phyloP scores from a whole-genome alignment of 371 early-diverging fungal species.

The Lichtheimia hyalospora region DNA sequence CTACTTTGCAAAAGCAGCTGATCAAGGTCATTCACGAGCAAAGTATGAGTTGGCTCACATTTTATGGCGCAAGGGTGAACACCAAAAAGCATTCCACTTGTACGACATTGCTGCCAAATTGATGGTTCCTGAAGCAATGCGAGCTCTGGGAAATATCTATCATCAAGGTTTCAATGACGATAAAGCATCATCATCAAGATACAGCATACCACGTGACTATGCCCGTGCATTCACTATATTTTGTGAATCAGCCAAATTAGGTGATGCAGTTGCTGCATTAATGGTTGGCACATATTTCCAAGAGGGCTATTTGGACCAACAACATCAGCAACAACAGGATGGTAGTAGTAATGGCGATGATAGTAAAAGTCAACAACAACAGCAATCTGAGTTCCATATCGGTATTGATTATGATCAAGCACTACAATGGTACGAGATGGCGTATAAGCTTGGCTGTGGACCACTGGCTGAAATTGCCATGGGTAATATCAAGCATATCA shows the following conservation, averaged over 20 bases:
- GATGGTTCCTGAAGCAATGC: conserved; percentile 18
- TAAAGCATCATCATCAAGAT: conserved; percentile 4
- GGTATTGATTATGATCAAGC: conserved; percentile 16
- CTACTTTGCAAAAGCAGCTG: conserved; percentile 32
- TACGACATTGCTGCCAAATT: conserved; percentile 22
- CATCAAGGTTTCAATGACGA: conserved; percentile 17
- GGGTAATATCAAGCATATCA: conserved; percentile 18
- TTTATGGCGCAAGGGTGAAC: conserved; percentile 23
- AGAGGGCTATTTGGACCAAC: conserved; percentile 16
- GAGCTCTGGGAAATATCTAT: conserved; percentile 18
- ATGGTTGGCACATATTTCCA: conserved; percentile 29
- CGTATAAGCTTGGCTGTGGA: conserved; percentile 9
- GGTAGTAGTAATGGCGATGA: no score
- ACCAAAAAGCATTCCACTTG: conserved; percentile 26
- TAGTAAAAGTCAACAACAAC: no score
- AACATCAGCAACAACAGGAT: no score
- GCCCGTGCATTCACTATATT: conserved; percentile 20
- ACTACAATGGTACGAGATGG: conserved; percentile 20
- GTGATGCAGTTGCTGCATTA: conserved; percentile 15
- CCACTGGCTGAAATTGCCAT: conserved; percentile 19
- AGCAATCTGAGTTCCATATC: conserved; percentile 2
- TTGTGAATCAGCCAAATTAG: conserved; percentile 14
- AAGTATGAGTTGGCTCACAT: conserved; percentile 30
- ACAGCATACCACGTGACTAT: conserved; percentile 15
- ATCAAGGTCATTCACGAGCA: conserved; percentile 32